Conservation (phyloP, 805 yeast species). For the Middelhovenomyces tepae region DNA sequence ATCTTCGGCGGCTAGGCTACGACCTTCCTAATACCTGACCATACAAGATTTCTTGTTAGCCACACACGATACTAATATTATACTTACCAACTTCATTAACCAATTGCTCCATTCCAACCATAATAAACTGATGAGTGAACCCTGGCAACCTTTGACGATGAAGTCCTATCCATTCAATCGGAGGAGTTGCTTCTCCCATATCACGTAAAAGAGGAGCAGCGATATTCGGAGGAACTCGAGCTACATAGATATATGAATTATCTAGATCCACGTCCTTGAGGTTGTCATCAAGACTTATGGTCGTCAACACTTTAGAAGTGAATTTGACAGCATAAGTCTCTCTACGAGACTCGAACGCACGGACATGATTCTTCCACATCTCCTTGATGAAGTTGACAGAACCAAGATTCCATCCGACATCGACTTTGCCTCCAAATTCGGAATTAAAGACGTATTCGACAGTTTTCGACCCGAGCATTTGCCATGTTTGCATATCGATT, state of each 20-base stretch:
- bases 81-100: constrained; percentile 52
- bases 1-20: too few species aligned
- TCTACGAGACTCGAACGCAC: constrained; percentile 57
- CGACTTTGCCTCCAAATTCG: constrained; percentile 81
- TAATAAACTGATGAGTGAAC: constrained; percentile 71
- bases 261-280: constrained; percentile 42
- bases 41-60: constrained; percentile 11
- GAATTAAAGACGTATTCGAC: constrained; percentile 65
- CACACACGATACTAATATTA: not conserved
- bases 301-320: not conserved
- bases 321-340: constrained; percentile 30
- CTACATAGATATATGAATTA: constrained; percentile 37
- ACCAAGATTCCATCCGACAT: constrained; percentile 89
- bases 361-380: constrained; percentile 82
- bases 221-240: constrained; percentile 69
- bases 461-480: constrained; percentile 37
- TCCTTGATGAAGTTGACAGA: constrained; percentile 83
- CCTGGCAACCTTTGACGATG: constrained; percentile 82
- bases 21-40: constrained; percentile 14
- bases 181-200: constrained; percentile 95
- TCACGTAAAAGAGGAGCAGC: constrained; percentile 87
- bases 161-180: constrained; percentile 95
- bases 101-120: constrained; percentile 63
- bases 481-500: constrained; percentile 70
- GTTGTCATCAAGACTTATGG: constrained; percentile 28